Base-by-base conservation (phyloP, 345 rosid species). In the Bruguiera sexangula region DNA sequence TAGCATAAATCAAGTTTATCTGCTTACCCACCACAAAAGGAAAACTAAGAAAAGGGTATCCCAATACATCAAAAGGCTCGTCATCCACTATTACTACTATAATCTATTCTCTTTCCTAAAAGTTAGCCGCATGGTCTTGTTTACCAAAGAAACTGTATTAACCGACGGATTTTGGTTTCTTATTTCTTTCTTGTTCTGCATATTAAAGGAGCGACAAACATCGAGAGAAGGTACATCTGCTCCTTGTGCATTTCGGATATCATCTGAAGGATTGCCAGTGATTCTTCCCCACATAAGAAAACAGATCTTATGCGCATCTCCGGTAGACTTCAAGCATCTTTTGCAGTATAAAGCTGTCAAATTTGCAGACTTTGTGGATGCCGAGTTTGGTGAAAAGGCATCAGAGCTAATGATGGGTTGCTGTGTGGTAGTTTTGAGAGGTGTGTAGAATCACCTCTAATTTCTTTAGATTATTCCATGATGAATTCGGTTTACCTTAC, bases 261-360 rank as follows among this genome's bases (percentile, higher is more conserved):
- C 99, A 5, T 95, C 98, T 27, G 99, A 95, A 69, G 96, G 99
- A 37, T 80, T 95, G 78, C 94, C 94, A 0, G 83, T 88, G 73
- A 85, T 90, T 81, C 98, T 95, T 71, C 97, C 98, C 5, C 87
- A 83, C 79, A 74, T 95, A 64, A 92, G 92, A 54, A 90, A 86
- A 69, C 99, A 95, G 76, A 83, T 92, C 77, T 83, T 95, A 18
- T 66, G 76, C 29, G 85, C 94, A 50, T 83, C 96, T 54, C 73
- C 66, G 18, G 82, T 65, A 16, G 98, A 95, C 78, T 89, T 95
- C 86, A 90, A 85, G 83, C 89, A 89, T 75, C 92, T 92, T 68
- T 69, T 92, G 89, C 91, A 81, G 68, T 76, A 86, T 65, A 92
- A 95, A 84, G 66, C 91, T 60, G 81, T 95, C 34, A 92, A 95